Base-by-base conservation (phyloP, 192 early-diverging fungal species). In the Gamsiella multidivaricata region DNA sequence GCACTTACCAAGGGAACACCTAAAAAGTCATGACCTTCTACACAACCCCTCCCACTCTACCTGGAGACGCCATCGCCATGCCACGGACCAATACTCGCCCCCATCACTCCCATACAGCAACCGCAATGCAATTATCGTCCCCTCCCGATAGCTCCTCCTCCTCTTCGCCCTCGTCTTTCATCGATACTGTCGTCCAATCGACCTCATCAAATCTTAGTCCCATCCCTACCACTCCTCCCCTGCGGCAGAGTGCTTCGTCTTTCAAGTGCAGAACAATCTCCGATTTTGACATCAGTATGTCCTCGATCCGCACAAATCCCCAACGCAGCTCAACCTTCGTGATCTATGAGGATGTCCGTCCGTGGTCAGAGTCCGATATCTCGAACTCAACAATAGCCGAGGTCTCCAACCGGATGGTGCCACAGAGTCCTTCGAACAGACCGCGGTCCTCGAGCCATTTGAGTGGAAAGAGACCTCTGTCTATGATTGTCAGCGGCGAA, bases 101-200 rank as follows among this genome's bases (percentile, higher is more conserved):
- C 51, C 5, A 20, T 18, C 51, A 12, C n/a, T 53, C 51, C 20
- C 51, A 53, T 18, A 29, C 51, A 49, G 26, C 20, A 22, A 31
- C n/a, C n/a, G n/a, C n/a, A n/a, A 8, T 39, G 17, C 36, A 28
- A 36, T 25, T 53, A 6, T 18, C 3, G 25, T 53, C 61, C 11
- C 61, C 61, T 49, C 61, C 61, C 23, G 37, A 64, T 14, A 64
- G 61, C 50, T 17, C 50, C 22, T 15, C 49, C 1, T 41, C 61
- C 3, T 36, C 34, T 28, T 64, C 61, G 20, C 49, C 49, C 12
- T 53, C 61, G 2, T 26, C 61, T 8, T 52, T 34, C 8, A 42
- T 42, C 34, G 50, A 50, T 36, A 37, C 29, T 10, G 25, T 23
- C 28, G 31, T 26, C 17, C 6, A 26, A 10, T 28, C 57, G 25